phyloP scores from a whole-genome alignment of 2,329 filamentous ascomycete genomes.

The Xylaria sp. region DNA sequence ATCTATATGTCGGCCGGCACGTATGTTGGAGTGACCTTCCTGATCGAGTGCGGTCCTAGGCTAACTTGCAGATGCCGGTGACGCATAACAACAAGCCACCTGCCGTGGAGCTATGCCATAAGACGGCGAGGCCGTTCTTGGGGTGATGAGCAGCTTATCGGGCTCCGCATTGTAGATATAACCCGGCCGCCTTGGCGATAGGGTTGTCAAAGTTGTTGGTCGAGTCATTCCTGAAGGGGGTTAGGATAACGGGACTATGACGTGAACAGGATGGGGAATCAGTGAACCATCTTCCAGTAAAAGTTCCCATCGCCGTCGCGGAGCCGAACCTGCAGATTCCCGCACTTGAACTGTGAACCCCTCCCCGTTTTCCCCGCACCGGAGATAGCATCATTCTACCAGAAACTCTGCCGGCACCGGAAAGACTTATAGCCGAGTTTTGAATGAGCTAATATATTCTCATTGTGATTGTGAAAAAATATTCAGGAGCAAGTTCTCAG shows the following conservation, averaged over 20 bases:
- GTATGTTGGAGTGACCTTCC: constrained; percentile 21
- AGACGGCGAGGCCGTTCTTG: not conserved
- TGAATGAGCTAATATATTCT: not conserved
- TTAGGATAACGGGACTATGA: not conserved
- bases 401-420: not conserved
- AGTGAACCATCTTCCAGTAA: not conserved
- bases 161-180: not conserved
- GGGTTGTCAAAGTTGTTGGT: not conserved
- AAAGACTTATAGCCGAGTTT: not conserved
- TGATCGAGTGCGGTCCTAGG: constrained; percentile 15
- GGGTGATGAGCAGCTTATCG: not conserved
- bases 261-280: not conserved
- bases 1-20: not conserved
- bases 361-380: constrained; percentile 15
- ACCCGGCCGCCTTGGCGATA: not conserved
- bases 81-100: not conserved
- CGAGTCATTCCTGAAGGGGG: not conserved
- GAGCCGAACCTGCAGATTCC: not conserved
- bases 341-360: not conserved
- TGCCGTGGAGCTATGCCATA: not conserved
- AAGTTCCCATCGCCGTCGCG: too few relatives aligned
- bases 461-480: not conserved
- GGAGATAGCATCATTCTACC: not conserved
- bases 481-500: not conserved
- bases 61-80: constrained; percentile 16